A percentile compares a stretch with the other conserved stretches of the same genome.
These are phyloP conservation scores for Gnaphalium uliginosum DNA, from an alignment of 129 eudicot species.

Conservation along the genomic window DNA sequence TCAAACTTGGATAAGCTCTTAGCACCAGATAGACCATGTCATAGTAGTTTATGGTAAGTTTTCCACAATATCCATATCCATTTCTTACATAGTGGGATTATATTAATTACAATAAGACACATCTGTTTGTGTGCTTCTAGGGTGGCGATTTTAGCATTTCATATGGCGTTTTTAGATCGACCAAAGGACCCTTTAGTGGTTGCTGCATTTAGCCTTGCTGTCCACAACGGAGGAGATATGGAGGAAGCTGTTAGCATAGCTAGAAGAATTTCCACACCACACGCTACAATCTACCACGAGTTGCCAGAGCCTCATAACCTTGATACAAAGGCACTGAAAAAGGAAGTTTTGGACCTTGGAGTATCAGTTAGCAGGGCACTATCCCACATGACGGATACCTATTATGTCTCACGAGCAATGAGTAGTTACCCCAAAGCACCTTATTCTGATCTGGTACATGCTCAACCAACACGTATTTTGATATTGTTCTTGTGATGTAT, in stretches of 20 bases:
- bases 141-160: constrained; percentile 81
- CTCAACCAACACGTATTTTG: not conserved
- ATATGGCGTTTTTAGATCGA: constrained; percentile 58
- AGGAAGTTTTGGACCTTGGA: constrained; percentile 59
- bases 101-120: not conserved
- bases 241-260: constrained; percentile 72
- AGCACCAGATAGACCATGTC: constrained; percentile 81
- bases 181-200: constrained; percentile 73
- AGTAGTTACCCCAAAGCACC: constrained; percentile 71
- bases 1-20: constrained; percentile 70
- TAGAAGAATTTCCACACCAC: constrained; percentile 43
- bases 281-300: constrained; percentile 49
- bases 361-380: constrained; percentile 54
- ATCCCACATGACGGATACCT: constrained; percentile 57
- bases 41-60: constrained; percentile 76
- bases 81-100: not conserved
- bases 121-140: constrained; percentile 40
- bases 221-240: constrained; percentile 83
- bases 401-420: constrained; percentile 72
- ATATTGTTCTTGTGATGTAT: not conserved
- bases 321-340: constrained; percentile 35
- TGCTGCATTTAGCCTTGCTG: constrained; percentile 78
- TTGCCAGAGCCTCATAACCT: constrained; percentile 49
- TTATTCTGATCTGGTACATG: constrained; percentile 64
- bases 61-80: not conserved